These are phyloP conservation scores for Niveomyces coronatus DNA, from an alignment of 2,329 filamentous ascomycete genomes.

Conservation along the genomic window DNA sequence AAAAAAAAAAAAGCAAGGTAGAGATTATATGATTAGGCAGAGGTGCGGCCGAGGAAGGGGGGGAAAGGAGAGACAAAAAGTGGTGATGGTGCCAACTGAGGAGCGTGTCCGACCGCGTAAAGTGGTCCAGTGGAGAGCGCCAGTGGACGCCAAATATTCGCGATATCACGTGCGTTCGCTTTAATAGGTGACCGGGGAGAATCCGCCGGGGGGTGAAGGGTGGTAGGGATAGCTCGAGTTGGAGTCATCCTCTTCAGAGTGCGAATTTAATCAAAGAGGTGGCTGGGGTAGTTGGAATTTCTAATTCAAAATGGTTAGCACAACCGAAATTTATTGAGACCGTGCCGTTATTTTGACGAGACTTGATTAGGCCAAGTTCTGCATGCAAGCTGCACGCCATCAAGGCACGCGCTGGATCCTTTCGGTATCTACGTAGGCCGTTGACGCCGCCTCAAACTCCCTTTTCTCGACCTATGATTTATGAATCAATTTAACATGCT, in stretches of 20 bases:
- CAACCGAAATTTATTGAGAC: too few relatives aligned
- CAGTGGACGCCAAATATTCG: background rate
- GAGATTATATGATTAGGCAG: too few relatives aligned
- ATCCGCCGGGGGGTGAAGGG: background rate
- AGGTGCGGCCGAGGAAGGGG: background rate
- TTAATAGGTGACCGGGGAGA: background rate
- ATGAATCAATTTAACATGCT: too few relatives aligned
- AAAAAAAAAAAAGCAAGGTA: too few relatives aligned
- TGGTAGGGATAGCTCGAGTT: background rate
- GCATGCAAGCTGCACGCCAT: background rate
- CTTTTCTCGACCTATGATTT: too few relatives aligned
- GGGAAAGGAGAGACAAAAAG: background rate
- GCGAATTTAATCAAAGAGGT: background rate
- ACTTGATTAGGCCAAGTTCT: too few relatives aligned
- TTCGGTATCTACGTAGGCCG: background rate
- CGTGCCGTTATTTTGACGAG: too few relatives aligned
- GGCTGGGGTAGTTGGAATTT: background rate
- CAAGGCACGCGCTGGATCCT: constrained; percentile 7
- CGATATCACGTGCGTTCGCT: constrained; percentile 4
- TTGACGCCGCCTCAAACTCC: background rate
- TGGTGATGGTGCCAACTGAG: constrained; percentile 5
- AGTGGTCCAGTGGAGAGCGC: background rate
- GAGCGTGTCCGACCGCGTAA: constrained; percentile 5
- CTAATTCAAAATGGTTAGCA: too few relatives aligned
- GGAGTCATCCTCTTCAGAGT: constrained; percentile 7